phyloP scores from a whole-genome alignment of 1,139 yeast genomes.

The Debaryomycetaceae sp. region DNA sequence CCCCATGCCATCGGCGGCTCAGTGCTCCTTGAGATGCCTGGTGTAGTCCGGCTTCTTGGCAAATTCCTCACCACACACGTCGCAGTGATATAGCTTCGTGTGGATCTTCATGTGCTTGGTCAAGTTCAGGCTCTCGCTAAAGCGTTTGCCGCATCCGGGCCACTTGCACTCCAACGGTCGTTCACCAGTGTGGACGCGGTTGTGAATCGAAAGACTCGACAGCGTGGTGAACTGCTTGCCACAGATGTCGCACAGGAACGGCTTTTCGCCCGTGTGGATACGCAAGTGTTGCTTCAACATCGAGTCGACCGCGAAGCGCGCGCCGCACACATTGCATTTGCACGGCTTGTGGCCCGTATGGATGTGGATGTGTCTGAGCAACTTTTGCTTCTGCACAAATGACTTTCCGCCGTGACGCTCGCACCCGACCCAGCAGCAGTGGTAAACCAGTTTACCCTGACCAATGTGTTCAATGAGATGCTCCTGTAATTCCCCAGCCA shows the following conservation, averaged over 20 bases:
- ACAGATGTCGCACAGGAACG: constrained; percentile 45
- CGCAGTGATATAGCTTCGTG: constrained; percentile 46
- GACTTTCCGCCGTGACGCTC: constrained; percentile 54
- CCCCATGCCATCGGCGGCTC: no score
- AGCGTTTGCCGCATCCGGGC: constrained; percentile 79
- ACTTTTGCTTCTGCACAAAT: constrained; percentile 81
- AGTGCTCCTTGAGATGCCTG: constrained; percentile 31
- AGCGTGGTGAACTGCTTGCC: constrained; percentile 51
- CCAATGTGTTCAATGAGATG: constrained; percentile 75
- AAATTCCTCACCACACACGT: constrained; percentile 48
- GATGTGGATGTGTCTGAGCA: constrained; percentile 78
- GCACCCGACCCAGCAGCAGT: constrained; percentile 79
- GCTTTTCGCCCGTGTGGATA: constrained; percentile 82
- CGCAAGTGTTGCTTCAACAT: constrained; percentile 73
- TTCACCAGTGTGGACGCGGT: constrained; percentile 51
- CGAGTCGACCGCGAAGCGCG: constrained; percentile 63
- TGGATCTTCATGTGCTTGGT: constrained; percentile 83
- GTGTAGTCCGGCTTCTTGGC: constrained; percentile 36
- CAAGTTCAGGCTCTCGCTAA: constrained; percentile 84
- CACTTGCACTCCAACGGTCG: constrained; percentile 78
- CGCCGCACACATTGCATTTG: constrained; percentile 62
- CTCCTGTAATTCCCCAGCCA: constrained; percentile 59
- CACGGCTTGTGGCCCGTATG: constrained; percentile 85
- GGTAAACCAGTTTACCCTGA: constrained; percentile 64
- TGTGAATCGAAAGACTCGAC: constrained; percentile 51